phyloP scores from a whole-genome alignment of 805 yeast genomes.

The Priceomyces haplophilus region DNA sequence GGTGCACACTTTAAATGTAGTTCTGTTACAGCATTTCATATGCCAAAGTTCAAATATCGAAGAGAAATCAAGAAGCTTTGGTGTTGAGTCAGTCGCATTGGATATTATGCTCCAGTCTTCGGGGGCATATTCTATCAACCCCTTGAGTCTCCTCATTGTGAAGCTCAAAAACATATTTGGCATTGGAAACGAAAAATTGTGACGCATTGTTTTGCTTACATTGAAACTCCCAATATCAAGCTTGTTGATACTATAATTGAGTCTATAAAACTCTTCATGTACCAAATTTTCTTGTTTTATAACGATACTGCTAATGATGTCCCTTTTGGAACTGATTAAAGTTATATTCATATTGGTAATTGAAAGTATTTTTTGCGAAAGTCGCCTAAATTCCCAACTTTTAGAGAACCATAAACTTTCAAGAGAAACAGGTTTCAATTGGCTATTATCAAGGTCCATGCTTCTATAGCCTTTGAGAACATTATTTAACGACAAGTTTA shows the following conservation, averaged over 20 bases:
- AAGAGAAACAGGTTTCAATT: background rate
- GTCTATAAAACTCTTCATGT: constrained; percentile 44
- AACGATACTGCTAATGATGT: background rate
- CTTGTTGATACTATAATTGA: constrained; percentile 28
- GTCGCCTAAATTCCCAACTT: constrained; percentile 34
- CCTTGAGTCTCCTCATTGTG: constrained; percentile 22
- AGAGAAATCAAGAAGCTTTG: constrained; percentile 28
- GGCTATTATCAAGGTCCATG: constrained; percentile 18
- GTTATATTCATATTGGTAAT: constrained; percentile 31
- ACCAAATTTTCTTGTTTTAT: background rate
- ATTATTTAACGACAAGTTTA: constrained; percentile 30
- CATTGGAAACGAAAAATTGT: constrained; percentile 18
- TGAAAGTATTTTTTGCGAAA: constrained; percentile 26
- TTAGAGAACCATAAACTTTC: constrained; percentile 42
- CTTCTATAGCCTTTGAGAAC: constrained; percentile 41
- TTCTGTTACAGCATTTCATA: constrained; percentile 24
- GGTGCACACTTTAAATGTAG: constrained; percentile 32
- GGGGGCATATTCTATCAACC: background rate
- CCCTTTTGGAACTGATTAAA: constrained; percentile 9
- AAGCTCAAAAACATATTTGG: constrained; percentile 37
- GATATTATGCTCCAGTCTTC: constrained; percentile 20
- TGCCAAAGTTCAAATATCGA: constrained; percentile 51
- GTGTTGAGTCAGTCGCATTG: background rate
- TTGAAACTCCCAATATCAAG: background rate
- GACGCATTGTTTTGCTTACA: background rate